Evolutionary conservation across 2,329 filamentous ascomycete species (phyloP), one percentile per base, ranked within the genome.

Genomic region (Corinectria fuckeliana): DNA sequence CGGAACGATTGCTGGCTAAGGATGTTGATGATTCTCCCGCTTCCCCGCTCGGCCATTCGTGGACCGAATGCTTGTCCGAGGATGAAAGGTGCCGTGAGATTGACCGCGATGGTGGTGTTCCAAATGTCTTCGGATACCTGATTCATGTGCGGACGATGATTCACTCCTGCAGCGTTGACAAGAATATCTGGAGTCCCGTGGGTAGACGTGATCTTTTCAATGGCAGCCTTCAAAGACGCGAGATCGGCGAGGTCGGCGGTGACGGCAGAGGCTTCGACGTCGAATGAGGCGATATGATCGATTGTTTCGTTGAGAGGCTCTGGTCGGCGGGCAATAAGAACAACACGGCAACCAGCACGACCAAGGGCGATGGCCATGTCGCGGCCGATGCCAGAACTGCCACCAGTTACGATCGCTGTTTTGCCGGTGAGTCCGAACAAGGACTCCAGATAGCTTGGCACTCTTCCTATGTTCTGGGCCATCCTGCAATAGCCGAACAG

Each of bases 351-450:
- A 1, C 74, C 74, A 1, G 73, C 67, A 13, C 70, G 69, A 0
- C 73, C 72, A 0, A 75, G 53, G 0, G 73, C 71, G 6, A 67
- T 58, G 0, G 73, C 71, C 59, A 76, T 76, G 18, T 68, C 69
- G 1, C 70, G 71, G 9, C 74, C 74, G 48, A 76, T 76, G 10
- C 74, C 74, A 3, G 72, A 72, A 58, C 73, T 75, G n/a, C 68
- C 74, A 6, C 74, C 74, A 0, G 74, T 75, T 1, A 76, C 61
- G 6, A 75, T 65, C 0, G 72, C 74, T 5, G 69, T 66, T 34
- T 64, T 66, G 14, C 72, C 73, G 0, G 61, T 53, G n/a, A 75
- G 70, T 16, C 68, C 63, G 53, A 75, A 75, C 26, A 75, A 60
- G 7, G 64, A 62, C 21, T 69, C 49, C 23, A 76, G 68, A 41